phyloP scores from a whole-genome alignment of 1,139 yeast genomes.

The Yamadazyma trypodendri region DNA sequence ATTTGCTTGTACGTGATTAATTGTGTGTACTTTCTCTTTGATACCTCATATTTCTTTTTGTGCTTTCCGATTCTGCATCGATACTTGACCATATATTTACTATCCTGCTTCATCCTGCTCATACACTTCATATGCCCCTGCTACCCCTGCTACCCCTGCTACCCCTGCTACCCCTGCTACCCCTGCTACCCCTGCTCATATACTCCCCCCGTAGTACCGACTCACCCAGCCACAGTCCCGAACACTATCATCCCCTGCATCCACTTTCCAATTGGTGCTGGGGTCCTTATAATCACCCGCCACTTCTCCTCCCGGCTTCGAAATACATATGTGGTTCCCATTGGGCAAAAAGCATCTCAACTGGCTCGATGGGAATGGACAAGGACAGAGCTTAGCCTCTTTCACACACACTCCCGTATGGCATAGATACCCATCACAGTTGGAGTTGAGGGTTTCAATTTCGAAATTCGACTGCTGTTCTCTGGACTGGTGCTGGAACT shows the following conservation, averaged over 20 bases:
- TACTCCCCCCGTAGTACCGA: conserved; percentile 50
- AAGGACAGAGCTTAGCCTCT: conserved; percentile 73
- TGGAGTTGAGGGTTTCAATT: conserved; percentile 28
- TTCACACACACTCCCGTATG: conserved; percentile 80
- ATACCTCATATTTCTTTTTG: conserved; percentile 2
- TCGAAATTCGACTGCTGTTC: conserved; percentile 22
- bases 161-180: too few species aligned
- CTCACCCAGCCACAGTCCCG: conserved; percentile 81
- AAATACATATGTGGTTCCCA: conserved; percentile 70
- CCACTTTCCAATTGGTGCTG: conserved; percentile 50
- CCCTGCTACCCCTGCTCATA: too few species aligned
- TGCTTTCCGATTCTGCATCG: too few species aligned
- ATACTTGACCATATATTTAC: too few species aligned
- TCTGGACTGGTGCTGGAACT: conserved; percentile 21
- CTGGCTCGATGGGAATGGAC: conserved; percentile 85
- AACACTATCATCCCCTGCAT: conserved; percentile 49
- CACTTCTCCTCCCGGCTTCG: conserved; percentile 64
- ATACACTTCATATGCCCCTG: too few species aligned
- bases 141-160: too few species aligned
- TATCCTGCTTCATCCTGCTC: too few species aligned
- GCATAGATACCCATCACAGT: conserved; percentile 75
- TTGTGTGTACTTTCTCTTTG: background rate
- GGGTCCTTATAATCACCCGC: conserved; percentile 46
- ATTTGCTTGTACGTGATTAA: too few species aligned
- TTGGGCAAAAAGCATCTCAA: conserved; percentile 76